These are phyloP conservation scores for Puccinia triticina DNA, from an alignment of 1,284 basidiomycete genomes.

Conservation along the genomic window DNA sequence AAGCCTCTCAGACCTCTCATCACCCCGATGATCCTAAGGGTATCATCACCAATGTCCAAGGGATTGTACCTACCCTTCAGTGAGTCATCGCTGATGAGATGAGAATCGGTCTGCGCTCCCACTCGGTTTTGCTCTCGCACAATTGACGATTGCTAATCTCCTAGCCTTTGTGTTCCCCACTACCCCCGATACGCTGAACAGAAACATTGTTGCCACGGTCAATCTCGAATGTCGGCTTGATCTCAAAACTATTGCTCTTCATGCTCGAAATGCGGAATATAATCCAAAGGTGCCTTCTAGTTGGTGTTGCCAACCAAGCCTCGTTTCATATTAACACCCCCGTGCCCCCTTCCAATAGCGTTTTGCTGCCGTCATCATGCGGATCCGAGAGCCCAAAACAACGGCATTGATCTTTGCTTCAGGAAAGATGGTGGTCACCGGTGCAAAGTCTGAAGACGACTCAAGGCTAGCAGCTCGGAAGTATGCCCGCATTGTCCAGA, in stretches of 20 bases:
- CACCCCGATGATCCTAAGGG: conserved; percentile 52
- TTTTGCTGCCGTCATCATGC: conserved; percentile 99
- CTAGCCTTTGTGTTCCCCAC: conserved; percentile 21
- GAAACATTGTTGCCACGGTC: conserved; percentile 98
- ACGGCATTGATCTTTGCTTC: conserved; percentile 99
- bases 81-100: conserved; percentile 56
- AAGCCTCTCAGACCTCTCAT: conserved; percentile 49
- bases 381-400: conserved; percentile 99
- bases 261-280: conserved; percentile 98
- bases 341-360: conserved; percentile 68
- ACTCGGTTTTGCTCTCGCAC: too few relatives aligned
- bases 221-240: conserved; percentile 96
- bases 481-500: conserved; percentile 99
- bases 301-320: conserved; percentile 22
- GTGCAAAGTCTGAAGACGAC: conserved; percentile 98
- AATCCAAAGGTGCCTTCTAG: conserved; percentile 89
- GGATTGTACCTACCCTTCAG: conserved; percentile 61
- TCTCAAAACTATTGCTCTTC: conserved; percentile 96
- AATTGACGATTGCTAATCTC: conserved; percentile 26
- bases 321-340: conserved; percentile 13
- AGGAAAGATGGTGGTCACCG: conserved; percentile 99
- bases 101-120: neutral
- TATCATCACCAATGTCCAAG: conserved; percentile 59
- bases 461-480: conserved; percentile 95
- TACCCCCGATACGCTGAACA: conserved; percentile 55